Evolutionary conservation across 2,329 filamentous ascomycete genomes (phyloP).

Genomic region (Arachnomyces sp.): DNA sequence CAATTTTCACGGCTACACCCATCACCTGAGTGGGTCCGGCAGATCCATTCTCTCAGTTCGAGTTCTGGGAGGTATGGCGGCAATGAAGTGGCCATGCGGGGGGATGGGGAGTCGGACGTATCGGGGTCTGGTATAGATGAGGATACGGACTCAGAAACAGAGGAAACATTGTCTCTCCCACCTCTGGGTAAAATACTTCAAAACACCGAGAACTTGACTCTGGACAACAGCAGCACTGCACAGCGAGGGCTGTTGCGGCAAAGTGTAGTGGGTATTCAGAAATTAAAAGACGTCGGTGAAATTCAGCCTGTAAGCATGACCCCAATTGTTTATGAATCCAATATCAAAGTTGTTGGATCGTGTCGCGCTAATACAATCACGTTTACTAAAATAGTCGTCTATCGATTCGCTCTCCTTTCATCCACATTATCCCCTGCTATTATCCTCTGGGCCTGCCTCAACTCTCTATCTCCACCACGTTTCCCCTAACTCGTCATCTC

Average conservation of each 20-base stretch:
- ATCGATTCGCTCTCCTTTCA: conserved; percentile 85
- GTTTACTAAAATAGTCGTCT: conserved; percentile 43
- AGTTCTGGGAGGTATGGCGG: conserved; percentile 36
- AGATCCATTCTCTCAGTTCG: conserved; percentile 34
- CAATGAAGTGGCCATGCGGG: conserved; percentile 31
- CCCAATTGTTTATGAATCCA: background rate
- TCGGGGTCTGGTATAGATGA: conserved; percentile 34
- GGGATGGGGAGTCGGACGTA: conserved; percentile 43
- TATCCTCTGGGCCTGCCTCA: conserved; percentile 79
- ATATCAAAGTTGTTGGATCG: background rate
- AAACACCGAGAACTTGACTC: conserved; percentile 59
- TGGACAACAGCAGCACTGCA: conserved; percentile 38
- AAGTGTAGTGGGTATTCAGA: conserved; percentile 83
- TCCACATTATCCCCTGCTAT: conserved; percentile 74
- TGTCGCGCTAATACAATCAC: conserved; percentile 8
- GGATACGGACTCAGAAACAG: conserved; percentile 50
- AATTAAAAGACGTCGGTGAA: conserved; percentile 75
- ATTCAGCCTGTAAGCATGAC: conserved; percentile 52
- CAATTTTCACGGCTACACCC: conserved; percentile 62
- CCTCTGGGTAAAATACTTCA: conserved; percentile 75
- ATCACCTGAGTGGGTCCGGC: conserved; percentile 52
- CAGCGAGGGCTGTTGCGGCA: conserved; percentile 69
- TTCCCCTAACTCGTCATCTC: conserved; percentile 63
- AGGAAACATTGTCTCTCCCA: conserved; percentile 56
- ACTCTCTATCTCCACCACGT: conserved; percentile 86